phyloP scores from a whole-genome alignment of 75 land plant genomes.

The Pinus tabuliformis region DNA sequence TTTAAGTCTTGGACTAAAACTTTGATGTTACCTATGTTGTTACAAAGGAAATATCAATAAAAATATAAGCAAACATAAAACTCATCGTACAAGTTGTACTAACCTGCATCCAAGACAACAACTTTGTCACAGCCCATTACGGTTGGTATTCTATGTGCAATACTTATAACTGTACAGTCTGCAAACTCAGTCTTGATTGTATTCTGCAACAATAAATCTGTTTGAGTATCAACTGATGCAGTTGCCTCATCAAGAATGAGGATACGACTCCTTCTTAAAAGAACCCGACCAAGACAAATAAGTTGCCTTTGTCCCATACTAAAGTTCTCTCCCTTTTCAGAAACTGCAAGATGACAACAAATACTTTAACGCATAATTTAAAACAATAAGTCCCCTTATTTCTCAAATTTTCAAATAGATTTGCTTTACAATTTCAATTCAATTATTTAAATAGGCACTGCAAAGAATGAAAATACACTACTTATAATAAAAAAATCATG shows the following conservation, averaged over 20 bases:
- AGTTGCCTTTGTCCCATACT: constrained; percentile 32
- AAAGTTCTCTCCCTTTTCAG: constrained; percentile 44
- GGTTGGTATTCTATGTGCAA: constrained; percentile 38
- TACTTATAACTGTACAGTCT: constrained; percentile 26
- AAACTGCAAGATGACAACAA: constrained; percentile 12
- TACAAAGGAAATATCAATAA: too few species aligned
- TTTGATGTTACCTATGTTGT: too few species aligned
- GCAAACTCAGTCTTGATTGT: constrained; percentile 22
- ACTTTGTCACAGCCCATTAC: constrained; percentile 43
- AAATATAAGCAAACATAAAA: too few species aligned
- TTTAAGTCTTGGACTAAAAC: too few species aligned
- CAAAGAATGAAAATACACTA: too few species aligned
- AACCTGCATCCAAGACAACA: constrained; percentile 35
- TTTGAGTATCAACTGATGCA: constrained; percentile 39
- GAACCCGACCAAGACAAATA: constrained; percentile 32
- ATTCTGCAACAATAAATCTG: constrained; percentile 28
- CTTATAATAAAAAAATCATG: not conserved
- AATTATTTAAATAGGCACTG: too few species aligned
- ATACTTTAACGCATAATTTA: not conserved
- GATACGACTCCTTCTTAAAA: constrained; percentile 33
- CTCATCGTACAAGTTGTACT: not conserved
- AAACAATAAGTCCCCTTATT: too few species aligned
- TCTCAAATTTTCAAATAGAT: too few species aligned
- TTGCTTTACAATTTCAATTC: too few species aligned
- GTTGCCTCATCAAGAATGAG: constrained; percentile 44